Base-by-base conservation (phyloP, 2,329 filamentous ascomycete species). In the Domatiomyces globalis region DNA sequence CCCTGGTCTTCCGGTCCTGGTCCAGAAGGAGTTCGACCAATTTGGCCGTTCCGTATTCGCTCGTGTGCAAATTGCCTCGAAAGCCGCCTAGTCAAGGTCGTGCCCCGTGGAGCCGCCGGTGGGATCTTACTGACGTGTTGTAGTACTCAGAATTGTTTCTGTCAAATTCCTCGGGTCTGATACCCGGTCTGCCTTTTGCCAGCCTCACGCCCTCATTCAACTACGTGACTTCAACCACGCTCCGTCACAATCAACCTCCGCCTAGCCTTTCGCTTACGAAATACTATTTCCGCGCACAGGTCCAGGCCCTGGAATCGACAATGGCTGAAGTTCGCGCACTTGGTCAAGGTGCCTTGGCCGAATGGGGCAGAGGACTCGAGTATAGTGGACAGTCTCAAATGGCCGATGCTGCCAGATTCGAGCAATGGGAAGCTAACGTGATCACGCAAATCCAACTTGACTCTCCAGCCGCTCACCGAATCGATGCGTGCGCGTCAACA, bases 301-400 rank as follows among this genome's bases (percentile, higher is more conserved):
- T 87, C 36, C 73, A 81, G 22, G 71, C 73, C 6, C 74, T 89
- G 56, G 76, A 76, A 52, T 63, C 69, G 29, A 80, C 86, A 60
- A 79, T 86, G 58, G 69, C 77, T 44, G 71, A 78, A 4, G 84
- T 81, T 50, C 78, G 79, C 59, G 67, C 71, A n/a, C 74, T 86
- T 58, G 84, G 85, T n/a, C 60, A 74, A 45, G 81, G 81, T 43
- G 78, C 82, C 9, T 75, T 77, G 3, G 83, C 87, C 58, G 85
- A 89, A 65, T 92, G 86, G 85, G 72, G 81, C 27, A 89, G 89
- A 66, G 85, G 85, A 8, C 73, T 92, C 2, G 76, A 80, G 44
- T 70, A 69, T 25, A 74, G 78, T 52, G 83, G 84, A 8, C 78
- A 77, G 59, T 73, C 79, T 53, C 68, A 73, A 47, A 75, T 80